Percentiles rank a stretch among this genome's conserved stretches.
Conservation (phyloP, 169 alveolate genomes). For the Plasmodium coatneyi region DNA sequence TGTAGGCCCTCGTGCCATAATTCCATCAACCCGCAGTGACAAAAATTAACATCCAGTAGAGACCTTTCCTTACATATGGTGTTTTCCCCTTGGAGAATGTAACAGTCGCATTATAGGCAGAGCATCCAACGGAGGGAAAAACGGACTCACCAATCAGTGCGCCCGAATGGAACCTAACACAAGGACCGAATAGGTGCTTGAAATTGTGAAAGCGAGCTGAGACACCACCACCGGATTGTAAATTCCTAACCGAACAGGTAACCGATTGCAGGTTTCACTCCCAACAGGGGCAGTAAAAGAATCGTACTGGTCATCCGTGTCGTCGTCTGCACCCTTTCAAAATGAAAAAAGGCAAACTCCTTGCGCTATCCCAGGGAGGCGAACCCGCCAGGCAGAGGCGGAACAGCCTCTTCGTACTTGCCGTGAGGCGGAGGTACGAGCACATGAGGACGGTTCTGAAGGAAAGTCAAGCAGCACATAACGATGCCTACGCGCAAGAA, state of each 20-base stretch:
- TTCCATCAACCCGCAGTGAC: neutral
- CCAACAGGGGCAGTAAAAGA: neutral
- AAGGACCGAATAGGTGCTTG: neutral
- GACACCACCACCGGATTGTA: too few relatives aligned
- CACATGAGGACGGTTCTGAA: neutral
- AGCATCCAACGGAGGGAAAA: neutral
- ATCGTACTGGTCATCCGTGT: neutral
- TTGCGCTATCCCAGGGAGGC: constrained; percentile 1
- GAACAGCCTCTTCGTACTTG: constrained; percentile 5
- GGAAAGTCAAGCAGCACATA: neutral
- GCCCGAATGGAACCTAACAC: neutral
- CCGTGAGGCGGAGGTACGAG: constrained; percentile 23
- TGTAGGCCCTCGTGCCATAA: neutral
- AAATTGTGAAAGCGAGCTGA: neutral
- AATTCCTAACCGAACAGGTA: neutral
- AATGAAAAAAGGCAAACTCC: constrained; percentile 26
- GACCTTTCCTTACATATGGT: neutral
- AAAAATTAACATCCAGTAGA: neutral
- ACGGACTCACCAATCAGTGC: neutral
- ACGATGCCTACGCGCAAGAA: neutral
- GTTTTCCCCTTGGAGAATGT: neutral
- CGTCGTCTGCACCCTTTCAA: neutral
- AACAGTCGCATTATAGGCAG: neutral
- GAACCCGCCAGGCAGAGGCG: constrained; percentile 11
- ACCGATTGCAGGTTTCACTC: neutral